A percentile compares a stretch with the other conserved stretches of the same genome.
phyloP scores from a whole-genome alignment of 2,329 filamentous ascomycete species.

The Fusarium sp. region DNA sequence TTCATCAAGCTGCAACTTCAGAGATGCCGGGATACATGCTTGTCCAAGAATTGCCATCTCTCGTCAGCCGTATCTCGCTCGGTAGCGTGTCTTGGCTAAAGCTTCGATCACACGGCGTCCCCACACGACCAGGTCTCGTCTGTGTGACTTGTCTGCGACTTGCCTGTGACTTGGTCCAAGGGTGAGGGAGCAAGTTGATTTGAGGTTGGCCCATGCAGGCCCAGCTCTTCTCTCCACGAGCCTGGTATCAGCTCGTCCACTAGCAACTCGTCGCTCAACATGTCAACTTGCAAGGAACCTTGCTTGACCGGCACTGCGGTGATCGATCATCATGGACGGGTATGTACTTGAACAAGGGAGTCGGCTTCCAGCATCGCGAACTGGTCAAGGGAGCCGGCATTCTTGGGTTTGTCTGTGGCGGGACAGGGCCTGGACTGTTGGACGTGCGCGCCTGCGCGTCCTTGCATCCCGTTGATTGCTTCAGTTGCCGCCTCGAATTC shows the following conservation, averaged over 20 bases:
- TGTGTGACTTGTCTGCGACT: slow-evolving; percentile 32
- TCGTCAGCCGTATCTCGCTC: slow-evolving; percentile 26
- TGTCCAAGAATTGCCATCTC: slow-evolving; percentile 1
- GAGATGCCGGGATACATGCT: slow-evolving; percentile 1
- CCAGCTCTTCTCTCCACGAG: slow-evolving; percentile 20
- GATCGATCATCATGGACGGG: not conserved
- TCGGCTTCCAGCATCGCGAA: slow-evolving; percentile 15
- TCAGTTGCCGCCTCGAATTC: slow-evolving; percentile 33
- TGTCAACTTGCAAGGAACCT: slow-evolving; percentile 25
- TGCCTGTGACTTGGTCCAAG: slow-evolving; percentile 6
- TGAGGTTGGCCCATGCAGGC: slow-evolving; percentile 29
- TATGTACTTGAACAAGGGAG: not conserved
- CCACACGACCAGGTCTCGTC: slow-evolving; percentile 34
- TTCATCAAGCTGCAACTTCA: not conserved
- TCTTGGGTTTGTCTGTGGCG: slow-evolving; percentile 26
- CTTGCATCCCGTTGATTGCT: slow-evolving; percentile 31
- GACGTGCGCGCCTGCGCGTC: slow-evolving; percentile 18
- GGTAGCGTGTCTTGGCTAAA: slow-evolving; percentile 30
- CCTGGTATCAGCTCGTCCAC: slow-evolving; percentile 30
- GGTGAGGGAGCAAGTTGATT: slow-evolving; percentile 32
- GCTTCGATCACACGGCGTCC: slow-evolving; percentile 39
- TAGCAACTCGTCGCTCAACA: slow-evolving; percentile 35
- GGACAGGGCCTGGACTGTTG: slow-evolving; percentile 13
- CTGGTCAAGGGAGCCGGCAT: slow-evolving; percentile 27
- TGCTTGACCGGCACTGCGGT: slow-evolving; percentile 5